These are phyloP conservation scores for Colletotrichum noveboracense DNA, from an alignment of 2,329 filamentous ascomycete species.

Conservation along the genomic window DNA sequence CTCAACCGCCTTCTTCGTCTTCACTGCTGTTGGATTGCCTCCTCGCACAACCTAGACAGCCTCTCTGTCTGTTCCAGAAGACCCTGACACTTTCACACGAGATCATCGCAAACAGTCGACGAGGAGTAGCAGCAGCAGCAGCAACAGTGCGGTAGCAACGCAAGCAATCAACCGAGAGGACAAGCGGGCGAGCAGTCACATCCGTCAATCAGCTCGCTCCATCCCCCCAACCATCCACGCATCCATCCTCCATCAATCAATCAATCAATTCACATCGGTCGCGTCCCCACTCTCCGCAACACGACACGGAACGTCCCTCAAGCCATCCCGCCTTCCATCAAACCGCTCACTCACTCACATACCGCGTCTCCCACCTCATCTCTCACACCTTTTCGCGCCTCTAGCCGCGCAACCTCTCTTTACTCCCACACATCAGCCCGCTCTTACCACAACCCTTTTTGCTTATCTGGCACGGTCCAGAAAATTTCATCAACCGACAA, in stretches of 20 bases:
- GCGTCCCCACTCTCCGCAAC: slow-evolving; percentile 14
- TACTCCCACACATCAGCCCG: neutral
- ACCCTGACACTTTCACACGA: neutral
- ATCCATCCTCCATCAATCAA: neutral
- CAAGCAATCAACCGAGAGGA: neutral
- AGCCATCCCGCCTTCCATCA: neutral
- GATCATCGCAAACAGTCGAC: neutral
- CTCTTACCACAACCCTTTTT: neutral
- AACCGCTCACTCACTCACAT: neutral
- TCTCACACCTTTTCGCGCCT: neutral
- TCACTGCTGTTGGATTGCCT: neutral
- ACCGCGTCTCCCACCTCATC: slow-evolving; percentile 1
- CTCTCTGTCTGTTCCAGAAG: neutral
- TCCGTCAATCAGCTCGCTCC: neutral
- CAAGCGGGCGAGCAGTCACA: neutral
- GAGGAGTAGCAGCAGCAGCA: neutral
- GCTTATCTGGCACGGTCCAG: neutral
- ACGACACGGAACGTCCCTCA: slow-evolving; percentile 16
- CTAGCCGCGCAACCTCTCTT: neutral
- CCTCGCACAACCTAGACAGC: neutral
- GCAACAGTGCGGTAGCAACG: neutral
- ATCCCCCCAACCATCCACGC: neutral
- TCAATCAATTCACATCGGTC: slow-evolving; percentile 7
- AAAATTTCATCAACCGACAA: neutral
- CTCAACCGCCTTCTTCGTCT: neutral